These are phyloP conservation scores for Blastocystis sp. DNA, from an alignment of 352 stramenopile species.

Conservation along the genomic window DNA sequence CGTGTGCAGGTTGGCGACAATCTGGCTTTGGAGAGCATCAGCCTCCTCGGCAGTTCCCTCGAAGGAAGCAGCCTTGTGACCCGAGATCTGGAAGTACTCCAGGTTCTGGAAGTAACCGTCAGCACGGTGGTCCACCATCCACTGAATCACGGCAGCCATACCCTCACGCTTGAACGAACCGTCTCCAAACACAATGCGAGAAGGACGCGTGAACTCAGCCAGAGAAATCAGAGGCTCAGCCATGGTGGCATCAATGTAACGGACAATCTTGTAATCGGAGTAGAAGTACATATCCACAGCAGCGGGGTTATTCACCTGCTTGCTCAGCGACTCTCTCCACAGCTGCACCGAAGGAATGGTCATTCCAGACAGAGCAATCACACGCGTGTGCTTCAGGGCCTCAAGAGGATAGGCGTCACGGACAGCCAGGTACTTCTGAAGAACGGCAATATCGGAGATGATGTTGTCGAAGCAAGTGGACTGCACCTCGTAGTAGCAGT, in stretches of 20 bases:
- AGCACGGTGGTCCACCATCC: background rate
- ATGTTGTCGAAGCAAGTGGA: background rate
- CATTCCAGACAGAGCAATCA: background rate
- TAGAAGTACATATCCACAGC: background rate
- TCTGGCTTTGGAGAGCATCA: no score
- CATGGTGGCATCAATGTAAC: background rate
- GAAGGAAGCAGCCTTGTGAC: background rate
- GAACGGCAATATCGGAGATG: background rate
- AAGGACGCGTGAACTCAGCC: background rate
- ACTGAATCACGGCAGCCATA: background rate
- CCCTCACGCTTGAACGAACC: background rate
- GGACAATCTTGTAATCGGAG: background rate
- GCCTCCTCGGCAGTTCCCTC: no score
- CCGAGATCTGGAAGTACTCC: background rate
- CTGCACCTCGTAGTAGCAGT: background rate
- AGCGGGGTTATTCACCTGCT: background rate
- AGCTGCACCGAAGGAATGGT: background rate
- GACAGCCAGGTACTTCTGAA: background rate
- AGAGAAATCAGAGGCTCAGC: background rate
- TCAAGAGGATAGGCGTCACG: background rate
- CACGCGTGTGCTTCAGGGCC: background rate
- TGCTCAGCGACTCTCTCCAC: background rate
- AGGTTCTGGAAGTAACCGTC: background rate
- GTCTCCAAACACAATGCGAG: background rate
- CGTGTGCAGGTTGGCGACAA: no score